Percentiles rank a stretch among this genome's conserved stretches.
Evolutionary conservation across 257 asterid genomes (phyloP).

Genomic region (Solanum etuberosum): DNA sequence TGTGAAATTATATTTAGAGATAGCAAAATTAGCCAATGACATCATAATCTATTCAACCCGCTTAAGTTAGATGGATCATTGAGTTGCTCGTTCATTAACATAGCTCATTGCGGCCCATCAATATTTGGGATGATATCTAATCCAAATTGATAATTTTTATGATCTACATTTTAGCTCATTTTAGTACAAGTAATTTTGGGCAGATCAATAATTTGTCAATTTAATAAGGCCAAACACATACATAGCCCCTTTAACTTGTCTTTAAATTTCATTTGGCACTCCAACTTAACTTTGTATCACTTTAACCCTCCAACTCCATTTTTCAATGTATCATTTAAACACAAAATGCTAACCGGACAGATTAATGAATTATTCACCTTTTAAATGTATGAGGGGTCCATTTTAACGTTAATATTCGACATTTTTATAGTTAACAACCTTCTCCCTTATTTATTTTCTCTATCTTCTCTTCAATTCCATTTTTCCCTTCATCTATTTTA

Average conservation of each 20-base stretch:
- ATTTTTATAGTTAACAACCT: no score
- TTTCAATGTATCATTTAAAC: no score
- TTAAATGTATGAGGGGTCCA: no score
- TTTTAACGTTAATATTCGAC: no score
- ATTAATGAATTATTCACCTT: not conserved
- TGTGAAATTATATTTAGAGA: not conserved
- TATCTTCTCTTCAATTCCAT: no score
- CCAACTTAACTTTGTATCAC: not conserved
- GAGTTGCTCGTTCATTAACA: not conserved
- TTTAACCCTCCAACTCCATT: not conserved
- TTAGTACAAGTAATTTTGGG: not conserved
- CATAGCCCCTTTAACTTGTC: no score
- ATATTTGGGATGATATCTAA: not conserved
- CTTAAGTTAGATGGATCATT: not conserved
- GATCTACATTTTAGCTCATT: not conserved
- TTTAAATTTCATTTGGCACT: not conserved
- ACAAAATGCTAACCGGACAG: accelerated
- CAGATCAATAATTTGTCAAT: no score
- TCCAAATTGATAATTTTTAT: no score
- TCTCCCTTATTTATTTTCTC: no score
- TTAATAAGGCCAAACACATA: not conserved
- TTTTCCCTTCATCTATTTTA: no score
- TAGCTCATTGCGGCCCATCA: not conserved
- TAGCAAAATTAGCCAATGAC: not conserved
- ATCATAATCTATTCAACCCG: not conserved